Evolutionary conservation across 2,329 filamentous ascomycete species (phyloP), one percentile per base, ranked within the genome.

Genomic region (Neocatenulostroma microsporum): DNA sequence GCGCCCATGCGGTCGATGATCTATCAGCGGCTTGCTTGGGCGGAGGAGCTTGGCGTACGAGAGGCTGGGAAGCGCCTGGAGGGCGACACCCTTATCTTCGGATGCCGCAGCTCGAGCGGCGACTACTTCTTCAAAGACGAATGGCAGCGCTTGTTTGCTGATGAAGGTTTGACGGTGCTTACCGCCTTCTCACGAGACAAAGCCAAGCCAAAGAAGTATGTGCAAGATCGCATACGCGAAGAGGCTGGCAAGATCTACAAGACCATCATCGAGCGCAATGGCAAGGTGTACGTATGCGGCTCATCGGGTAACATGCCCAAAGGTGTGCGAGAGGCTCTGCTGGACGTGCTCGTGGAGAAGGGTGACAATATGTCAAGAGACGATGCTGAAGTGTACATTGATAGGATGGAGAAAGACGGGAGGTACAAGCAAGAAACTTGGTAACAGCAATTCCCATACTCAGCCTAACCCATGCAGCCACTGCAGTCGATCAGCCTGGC

Each of bases 111-210:
- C 51, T 63, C 68, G 9, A 51, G 65, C 0, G 74, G 80, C 0
- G 91, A 98, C 57, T 95, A 76, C 62, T 88, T 87, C 63, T 98
- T 91, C 57, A 61, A 68, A 4, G 60, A 79, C 0, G 88, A 96
- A 44, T 95, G 87, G 87, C 52, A 64, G 1, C 26, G 53, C 0
- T 47, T 79, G 1, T 46, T 58, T 5, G 45, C 55, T 1, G 40
- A 58, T 2, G 58, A 69, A 1, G 60, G 64, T 2, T 58, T 84
- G 5, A 61, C 68, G 5, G 69, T 83, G 2, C 63, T 72, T 34
- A 72, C 76, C 0, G 82, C 82, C 0, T 86, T 86, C 54, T 86
- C 82, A 3, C 63, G 83, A 25, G 82, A 87, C 46, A 77, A 82
- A n/a, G 33, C 64, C 51, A 55, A 58, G 21, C 62, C 72, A 35